Evolutionary conservation across 2,329 filamentous ascomycete genomes (phyloP).

Genomic region (Aspergillus sp.): DNA sequence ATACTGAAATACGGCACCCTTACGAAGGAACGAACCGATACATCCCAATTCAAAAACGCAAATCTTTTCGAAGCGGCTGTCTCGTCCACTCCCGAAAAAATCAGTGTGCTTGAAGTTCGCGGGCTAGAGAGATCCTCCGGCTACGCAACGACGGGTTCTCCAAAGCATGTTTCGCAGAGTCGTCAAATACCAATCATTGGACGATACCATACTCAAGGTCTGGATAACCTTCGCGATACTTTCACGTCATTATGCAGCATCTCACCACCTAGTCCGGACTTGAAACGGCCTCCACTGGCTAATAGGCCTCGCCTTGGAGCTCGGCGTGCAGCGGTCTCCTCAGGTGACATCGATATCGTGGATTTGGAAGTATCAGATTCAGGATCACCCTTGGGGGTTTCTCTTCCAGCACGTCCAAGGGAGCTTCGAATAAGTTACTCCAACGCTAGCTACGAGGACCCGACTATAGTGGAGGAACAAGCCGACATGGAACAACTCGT

Average conservation of each 20-base stretch:
- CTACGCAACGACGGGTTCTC: conserved; percentile 2
- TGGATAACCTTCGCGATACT: conserved; percentile 18
- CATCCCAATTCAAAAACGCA: conserved; percentile 21
- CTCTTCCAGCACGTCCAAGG: conserved; percentile 1
- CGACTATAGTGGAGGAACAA: not conserved
- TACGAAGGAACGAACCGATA: conserved; percentile 26
- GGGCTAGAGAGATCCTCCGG: too few relatives aligned
- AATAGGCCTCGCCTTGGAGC: conserved; percentile 6
- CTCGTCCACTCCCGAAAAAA: conserved; percentile 10
- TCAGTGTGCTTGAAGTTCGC: conserved; percentile 1
- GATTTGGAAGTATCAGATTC: conserved; percentile 3
- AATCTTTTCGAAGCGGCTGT: conserved; percentile 23
- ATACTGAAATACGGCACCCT: conserved; percentile 35
- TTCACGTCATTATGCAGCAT: conserved; percentile 18
- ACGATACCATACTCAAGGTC: not conserved
- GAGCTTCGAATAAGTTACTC: conserved; percentile 19
- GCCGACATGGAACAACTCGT: not conserved
- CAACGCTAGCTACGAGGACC: conserved; percentile 10
- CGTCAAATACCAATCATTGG: conserved; percentile 4
- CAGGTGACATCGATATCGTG: conserved; percentile 7
- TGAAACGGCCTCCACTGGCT: conserved; percentile 16
- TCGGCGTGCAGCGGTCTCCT: conserved; percentile 3
- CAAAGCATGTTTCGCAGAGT: conserved; percentile 7
- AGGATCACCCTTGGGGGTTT: not conserved
- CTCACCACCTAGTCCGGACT: conserved; percentile 8